Percentiles rank a stretch among this genome's conserved stretches.
phyloP scores from a whole-genome alignment of 306 rosid genomes.

The Lablab purpureus region DNA sequence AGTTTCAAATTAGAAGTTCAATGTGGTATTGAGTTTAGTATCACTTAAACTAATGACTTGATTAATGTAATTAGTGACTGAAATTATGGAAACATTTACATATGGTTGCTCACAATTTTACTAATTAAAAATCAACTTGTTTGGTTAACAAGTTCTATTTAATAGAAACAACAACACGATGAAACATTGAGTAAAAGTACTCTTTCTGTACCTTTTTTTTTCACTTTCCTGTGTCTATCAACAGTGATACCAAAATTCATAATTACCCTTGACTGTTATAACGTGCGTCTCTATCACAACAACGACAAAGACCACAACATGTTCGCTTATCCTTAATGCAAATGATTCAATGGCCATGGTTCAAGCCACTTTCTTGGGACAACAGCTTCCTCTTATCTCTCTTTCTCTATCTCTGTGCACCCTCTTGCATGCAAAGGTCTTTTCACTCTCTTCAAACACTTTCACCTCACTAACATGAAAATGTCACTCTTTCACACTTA shows the following conservation, averaged over 20 bases:
- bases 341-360: constrained; percentile 42
- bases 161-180: neutral
- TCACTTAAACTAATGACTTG: too few relatives aligned
- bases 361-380: constrained; percentile 46
- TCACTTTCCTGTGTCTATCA: neutral
- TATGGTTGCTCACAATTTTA: neutral
- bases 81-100: neutral
- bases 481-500: constrained; percentile 46
- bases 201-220: neutral
- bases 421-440: constrained; percentile 40
- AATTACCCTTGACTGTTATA: constrained; percentile 38
- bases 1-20: neutral
- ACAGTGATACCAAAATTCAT: neutral
- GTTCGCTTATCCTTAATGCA: constrained; percentile 56
- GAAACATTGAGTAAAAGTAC: constrained; percentile 17
- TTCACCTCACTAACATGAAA: constrained; percentile 38
- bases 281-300: constrained; percentile 39
- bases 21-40: too few relatives aligned
- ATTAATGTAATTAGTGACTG: neutral
- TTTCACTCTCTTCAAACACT: constrained; percentile 38
- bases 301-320: constrained; percentile 37
- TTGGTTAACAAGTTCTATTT: neutral
- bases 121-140: neutral
- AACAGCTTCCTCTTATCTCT: constrained; percentile 33
- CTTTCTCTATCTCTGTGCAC: constrained; percentile 37